A percentile compares a stretch with the other conserved stretches of the same genome.
These are phyloP conservation scores for Backusella morwellensis DNA, from an alignment of 192 early-diverging fungal genomes.

Conservation along the genomic window DNA sequence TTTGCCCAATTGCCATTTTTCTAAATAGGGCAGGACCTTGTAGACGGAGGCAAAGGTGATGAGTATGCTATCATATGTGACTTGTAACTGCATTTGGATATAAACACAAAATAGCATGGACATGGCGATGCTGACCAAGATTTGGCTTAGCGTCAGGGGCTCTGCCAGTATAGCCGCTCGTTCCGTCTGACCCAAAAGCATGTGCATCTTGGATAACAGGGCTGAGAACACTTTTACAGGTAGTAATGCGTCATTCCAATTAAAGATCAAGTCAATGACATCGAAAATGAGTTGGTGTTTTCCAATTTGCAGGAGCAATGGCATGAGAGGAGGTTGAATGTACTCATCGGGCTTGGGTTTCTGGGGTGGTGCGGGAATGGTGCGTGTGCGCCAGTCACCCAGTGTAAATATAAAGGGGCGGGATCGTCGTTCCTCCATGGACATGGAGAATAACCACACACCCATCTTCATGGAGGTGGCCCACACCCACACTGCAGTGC, in stretches of 20 bases:
- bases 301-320: not conserved
- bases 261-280: not conserved
- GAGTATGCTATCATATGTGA: conserved; percentile 7
- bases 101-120: conserved; percentile 17
- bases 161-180: not conserved
- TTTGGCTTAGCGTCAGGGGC: not conserved
- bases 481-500: conserved; percentile 3
- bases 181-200: not conserved
- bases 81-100: conserved; percentile 16
- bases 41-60: not conserved
- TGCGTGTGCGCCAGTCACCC: not conserved
- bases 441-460: conserved; percentile 16
- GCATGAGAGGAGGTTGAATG: not conserved
- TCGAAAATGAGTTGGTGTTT: not conserved
- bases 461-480: conserved; percentile 18
- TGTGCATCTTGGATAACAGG: not conserved
- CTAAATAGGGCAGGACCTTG: conserved; percentile 2
- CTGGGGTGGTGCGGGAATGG: not conserved
- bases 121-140: not conserved
- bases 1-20: not conserved
- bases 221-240: not conserved
- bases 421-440: conserved; percentile 11
- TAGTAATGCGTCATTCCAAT: not conserved
- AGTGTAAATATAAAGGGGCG: conserved; percentile 1
- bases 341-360: not conserved